Evolutionary conservation across 2,329 filamentous ascomycete species (phyloP), one percentile per base, ranked within the genome.

Genomic region (Beauveria sp.): DNA sequence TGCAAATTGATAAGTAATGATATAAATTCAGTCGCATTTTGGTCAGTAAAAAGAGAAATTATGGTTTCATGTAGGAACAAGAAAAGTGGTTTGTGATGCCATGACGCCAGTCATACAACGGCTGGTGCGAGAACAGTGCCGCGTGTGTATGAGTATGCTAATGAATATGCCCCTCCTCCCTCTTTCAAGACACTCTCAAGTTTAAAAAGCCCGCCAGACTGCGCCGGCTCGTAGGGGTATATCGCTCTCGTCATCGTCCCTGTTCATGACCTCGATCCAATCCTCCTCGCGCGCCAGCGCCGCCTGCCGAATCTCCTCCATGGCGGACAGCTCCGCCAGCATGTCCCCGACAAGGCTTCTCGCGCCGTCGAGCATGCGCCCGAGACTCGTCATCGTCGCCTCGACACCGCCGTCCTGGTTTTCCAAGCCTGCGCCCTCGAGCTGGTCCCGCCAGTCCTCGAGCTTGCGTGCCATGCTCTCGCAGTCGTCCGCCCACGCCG

Each of bases 271-370:
- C 70, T 77, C 77, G 49, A 89, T 81, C 83, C 86, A 88, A 47
- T 75, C 76, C 61, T 78, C 78, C 71, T 89, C 86, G 50, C 79
- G 76, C 52, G 72, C 73, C 58, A 84, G 71, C 5, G 83, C 81
- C 66, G 85, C 83, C 52, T 73, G 74, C 72, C 87, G 84, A 61
- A 89, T 81, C 67, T 80, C 77, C 60, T 78, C 78, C 86, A 89
- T 89, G 63, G 80, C 63, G n/a, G 71, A 71, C 64, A 89, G 73
- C 74, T 89, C 86, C n/a, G 74, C 75, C 50, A 86, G 71, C 85
- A 88, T 88, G 42, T 79, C 82, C 53, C 74, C 69, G 14, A 87
- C 77, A 50, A 89, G 70, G 18, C 67, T 68, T 24, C 75, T 70
- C 60, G 79, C 83, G 2, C 75, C 78, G 7, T 70, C 71, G 45